Percentiles rank a stretch among this genome's conserved stretches.
These are phyloP conservation scores for Rhodomyrtus tomentosa DNA, from an alignment of 345 rosid genomes.

Conservation along the genomic window DNA sequence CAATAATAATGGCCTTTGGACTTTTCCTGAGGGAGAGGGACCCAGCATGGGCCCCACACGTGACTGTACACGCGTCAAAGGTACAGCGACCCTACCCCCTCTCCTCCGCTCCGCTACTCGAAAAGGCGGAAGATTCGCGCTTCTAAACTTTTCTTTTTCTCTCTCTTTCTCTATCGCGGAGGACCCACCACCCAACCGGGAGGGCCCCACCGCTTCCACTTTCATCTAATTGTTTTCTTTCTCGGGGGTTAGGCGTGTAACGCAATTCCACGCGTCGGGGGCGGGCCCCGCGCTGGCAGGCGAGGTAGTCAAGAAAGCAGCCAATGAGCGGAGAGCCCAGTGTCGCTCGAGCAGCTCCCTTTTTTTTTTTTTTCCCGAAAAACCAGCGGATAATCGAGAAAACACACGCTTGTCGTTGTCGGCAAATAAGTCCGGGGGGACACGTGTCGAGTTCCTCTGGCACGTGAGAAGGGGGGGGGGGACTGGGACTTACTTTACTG, in stretches of 20 bases:
- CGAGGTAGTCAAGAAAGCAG: slow-evolving; percentile 3
- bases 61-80: slow-evolving; percentile 6
- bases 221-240: not conserved
- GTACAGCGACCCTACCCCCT: not conserved
- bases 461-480: not conserved
- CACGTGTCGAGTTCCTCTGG: not conserved
- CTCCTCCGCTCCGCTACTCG: not conserved
- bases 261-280: slow-evolving; percentile 6
- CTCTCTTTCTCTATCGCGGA: not conserved
- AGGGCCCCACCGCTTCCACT: not conserved
- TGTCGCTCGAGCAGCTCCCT: not conserved
- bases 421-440: not conserved
- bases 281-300: not conserved
- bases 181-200: slow-evolving; percentile 2
- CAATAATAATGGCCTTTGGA: not conserved
- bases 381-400: not conserved
- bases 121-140: slow-evolving; percentile 3
- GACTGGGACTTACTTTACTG: not conserved
- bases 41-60: not conserved
- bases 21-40: not conserved
- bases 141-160: not conserved
- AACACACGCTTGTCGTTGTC: not conserved
- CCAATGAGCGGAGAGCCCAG: slow-evolving; percentile 9
- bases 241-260: not conserved
- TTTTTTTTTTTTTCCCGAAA: not conserved